A percentile compares a stretch with the other conserved stretches of the same genome.
Evolutionary conservation across 768 basidiomycete species (phyloP).

Genomic region (Leccinellum albellum): DNA sequence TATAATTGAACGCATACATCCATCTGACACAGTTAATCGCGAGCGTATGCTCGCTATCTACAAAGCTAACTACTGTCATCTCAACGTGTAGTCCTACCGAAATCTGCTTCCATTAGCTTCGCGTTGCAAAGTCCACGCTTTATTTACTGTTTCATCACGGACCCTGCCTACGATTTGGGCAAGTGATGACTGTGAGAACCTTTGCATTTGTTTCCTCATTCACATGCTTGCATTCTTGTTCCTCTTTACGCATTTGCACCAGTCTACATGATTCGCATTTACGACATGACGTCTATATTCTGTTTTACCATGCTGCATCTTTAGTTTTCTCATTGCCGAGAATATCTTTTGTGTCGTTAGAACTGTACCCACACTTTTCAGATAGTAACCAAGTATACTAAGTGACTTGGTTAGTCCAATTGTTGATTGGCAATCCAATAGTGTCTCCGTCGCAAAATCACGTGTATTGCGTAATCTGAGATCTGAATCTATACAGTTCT

Average conservation of each 20-base stretch:
- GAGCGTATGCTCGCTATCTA: constrained; percentile 18
- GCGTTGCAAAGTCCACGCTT: constrained; percentile 18
- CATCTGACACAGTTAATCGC: constrained; percentile 31
- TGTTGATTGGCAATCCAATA: constrained; percentile 5
- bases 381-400: not conserved
- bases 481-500: constrained; percentile 31
- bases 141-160: constrained; percentile 25
- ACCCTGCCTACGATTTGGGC: constrained; percentile 29
- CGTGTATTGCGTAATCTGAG: constrained; percentile 5
- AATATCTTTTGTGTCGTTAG: not conserved
- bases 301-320: constrained; percentile 7
- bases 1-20: constrained; percentile 27
- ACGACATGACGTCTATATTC: constrained; percentile 12
- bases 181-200: constrained; percentile 16
- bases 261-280: constrained; percentile 17
- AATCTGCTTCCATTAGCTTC: constrained; percentile 14
- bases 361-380: not conserved
- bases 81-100: constrained; percentile 31
- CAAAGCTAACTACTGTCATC: constrained; percentile 21
- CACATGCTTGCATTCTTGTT: constrained; percentile 25
- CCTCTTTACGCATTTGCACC: constrained; percentile 15
- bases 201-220: constrained; percentile 16
- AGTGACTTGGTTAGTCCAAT: not conserved
- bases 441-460: too few species aligned
- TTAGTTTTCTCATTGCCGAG: not conserved